Evolutionary conservation across 257 asterid species (phyloP), one percentile per base, ranked within the genome.

Genomic region (Solanum medicagineum): DNA sequence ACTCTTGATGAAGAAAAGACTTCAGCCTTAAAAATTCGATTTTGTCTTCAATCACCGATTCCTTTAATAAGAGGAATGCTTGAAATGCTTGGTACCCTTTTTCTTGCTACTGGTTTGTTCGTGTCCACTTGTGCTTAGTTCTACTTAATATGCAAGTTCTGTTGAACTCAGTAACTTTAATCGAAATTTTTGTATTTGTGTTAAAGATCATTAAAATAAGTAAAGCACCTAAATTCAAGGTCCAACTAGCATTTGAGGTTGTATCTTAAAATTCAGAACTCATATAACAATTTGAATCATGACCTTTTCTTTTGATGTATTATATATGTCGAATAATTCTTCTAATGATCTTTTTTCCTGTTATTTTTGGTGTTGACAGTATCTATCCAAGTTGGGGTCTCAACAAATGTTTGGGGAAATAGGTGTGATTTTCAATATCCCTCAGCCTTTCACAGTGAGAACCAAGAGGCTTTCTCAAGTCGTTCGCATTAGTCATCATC

Each of bases 401-500:
- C 94, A 95, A 15, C 91, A 89, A 16, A 91, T 95, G 93, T 92
- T 95, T 82, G 99, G 99, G 19, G 99, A 95, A 92, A 84, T 94
- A 68, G 99, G 98, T 85, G 98, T 96, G 87, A 91, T 96, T 45
- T 92, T 94, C 83, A 94, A 94, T 86, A 85, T 90, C 81, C 99
- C 99, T 84, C 99, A 96, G 91, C 99, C 98, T 63, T 96, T 94
- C 91, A 95, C 97, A 22, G 98, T 96, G 88, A 93, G 99, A 92
- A 94, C 95, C 86, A 94, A 82, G 93, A 92, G 97, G 91, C 95
- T 96, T 81, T 93, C 98, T 83, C 99, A 96, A 93, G 98, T 95
- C 81, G 91, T 96, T 77, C 91, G 97, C 83, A 92, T 95, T 81
- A 92, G 97, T 86, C 98, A 96, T 92, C 94, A 94, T 85, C 93